Conservation (phyloP, 2,329 filamentous ascomycete genomes). For the Aspergillus fumigatus region DNA sequence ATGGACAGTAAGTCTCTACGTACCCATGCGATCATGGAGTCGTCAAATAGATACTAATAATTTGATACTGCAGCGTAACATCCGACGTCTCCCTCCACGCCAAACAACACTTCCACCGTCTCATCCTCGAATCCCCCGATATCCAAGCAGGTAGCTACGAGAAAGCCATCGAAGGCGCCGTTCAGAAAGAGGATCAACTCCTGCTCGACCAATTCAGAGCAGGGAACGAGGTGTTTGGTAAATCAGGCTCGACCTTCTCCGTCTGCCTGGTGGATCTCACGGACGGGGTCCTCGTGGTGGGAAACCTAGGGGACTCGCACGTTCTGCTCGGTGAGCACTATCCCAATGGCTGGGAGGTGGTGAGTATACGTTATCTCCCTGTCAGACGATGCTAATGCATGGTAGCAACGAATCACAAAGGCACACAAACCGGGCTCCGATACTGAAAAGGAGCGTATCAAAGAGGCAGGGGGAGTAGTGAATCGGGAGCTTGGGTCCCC, state of each 20-base stretch:
- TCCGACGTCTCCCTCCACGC: not conserved
- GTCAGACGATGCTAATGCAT: not conserved
- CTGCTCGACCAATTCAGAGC: not conserved
- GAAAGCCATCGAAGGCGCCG: not conserved
- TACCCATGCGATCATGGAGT: too few species aligned
- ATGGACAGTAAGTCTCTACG: not conserved
- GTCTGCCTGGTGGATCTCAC: not conserved
- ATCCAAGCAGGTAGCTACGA: not conserved
- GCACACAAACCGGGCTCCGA: slow-evolving; percentile 4
- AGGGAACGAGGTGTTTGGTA: not conserved
- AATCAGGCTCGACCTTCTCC: not conserved
- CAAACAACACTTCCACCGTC: not conserved
- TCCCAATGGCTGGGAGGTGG: not conserved
- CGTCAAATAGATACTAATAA: not conserved
- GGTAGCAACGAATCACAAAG: slow-evolving; percentile 2
- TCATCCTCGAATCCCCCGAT: not conserved
- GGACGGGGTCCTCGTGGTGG: not conserved
- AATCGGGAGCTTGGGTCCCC: slow-evolving; percentile 1
- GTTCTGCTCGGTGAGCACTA: slow-evolving; percentile 1
- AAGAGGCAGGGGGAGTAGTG: slow-evolving; percentile 3
- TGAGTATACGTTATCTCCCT: not conserved
- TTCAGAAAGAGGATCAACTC: not conserved
- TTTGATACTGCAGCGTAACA: not conserved
- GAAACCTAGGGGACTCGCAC: not conserved
- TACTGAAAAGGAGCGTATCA: slow-evolving; percentile 3